Conservation (phyloP, 2,329 filamentous ascomycete species). For the Coleophoma crateriformis region DNA sequence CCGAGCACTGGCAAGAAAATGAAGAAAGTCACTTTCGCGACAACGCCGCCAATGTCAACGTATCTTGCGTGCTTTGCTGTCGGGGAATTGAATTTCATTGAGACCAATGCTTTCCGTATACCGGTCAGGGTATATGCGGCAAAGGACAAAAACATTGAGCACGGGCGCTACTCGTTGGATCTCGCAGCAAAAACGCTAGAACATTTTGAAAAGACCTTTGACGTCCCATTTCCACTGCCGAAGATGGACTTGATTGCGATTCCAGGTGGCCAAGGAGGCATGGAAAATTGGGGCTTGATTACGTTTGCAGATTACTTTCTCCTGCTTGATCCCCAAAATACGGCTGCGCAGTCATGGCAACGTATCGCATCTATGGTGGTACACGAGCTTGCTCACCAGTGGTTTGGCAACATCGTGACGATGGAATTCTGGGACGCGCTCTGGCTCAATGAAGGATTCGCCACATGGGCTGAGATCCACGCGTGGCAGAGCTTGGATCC, state of each 20-base stretch:
- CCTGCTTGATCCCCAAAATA: slow-evolving; percentile 63
- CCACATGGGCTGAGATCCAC: slow-evolving; percentile 47
- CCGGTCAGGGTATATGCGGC: slow-evolving; percentile 65
- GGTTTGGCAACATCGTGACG: slow-evolving; percentile 71
- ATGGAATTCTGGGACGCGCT: slow-evolving; percentile 73
- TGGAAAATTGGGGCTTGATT: slow-evolving; percentile 72
- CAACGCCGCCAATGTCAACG: slow-evolving; percentile 65
- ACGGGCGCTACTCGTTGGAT: slow-evolving; percentile 34
- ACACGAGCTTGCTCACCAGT: slow-evolving; percentile 70
- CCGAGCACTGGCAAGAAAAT: slow-evolving; percentile 26
- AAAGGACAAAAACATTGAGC: slow-evolving; percentile 6
- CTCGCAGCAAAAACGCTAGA: slow-evolving; percentile 60
- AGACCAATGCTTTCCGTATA: slow-evolving; percentile 62
- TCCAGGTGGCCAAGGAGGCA: slow-evolving; percentile 63
- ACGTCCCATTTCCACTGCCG: slow-evolving; percentile 60
- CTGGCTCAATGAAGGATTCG: slow-evolving; percentile 71
- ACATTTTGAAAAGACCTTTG: slow-evolving; percentile 67
- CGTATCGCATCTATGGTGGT: slow-evolving; percentile 44
- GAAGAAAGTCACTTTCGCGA: slow-evolving; percentile 64
- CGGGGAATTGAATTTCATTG: slow-evolving; percentile 63
- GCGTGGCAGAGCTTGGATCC: slow-evolving; percentile 8
- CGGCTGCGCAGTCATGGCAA: slow-evolving; percentile 6
- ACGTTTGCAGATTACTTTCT: slow-evolving; percentile 64
- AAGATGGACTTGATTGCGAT: slow-evolving; percentile 75
- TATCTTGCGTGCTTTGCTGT: slow-evolving; percentile 67